Conservation (phyloP, 257 asterid genomes). For the Linaria vulgaris region DNA sequence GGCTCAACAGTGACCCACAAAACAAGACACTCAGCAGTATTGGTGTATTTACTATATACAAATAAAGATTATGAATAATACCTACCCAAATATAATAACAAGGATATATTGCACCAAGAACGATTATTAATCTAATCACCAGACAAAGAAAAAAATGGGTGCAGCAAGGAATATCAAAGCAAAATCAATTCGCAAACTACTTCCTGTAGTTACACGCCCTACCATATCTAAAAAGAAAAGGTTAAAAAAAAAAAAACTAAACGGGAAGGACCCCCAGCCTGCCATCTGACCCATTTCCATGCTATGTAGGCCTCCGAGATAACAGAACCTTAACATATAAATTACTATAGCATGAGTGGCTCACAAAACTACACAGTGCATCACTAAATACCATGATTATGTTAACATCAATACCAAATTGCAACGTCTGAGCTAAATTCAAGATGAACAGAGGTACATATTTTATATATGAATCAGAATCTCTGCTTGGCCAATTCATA, state of each 20-base stretch:
- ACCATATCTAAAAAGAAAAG: neutral
- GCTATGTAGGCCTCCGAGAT: neutral
- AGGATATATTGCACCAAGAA: neutral
- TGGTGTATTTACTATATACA: neutral
- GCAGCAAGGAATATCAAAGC: constrained; percentile 10
- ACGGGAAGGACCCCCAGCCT: too few species aligned
- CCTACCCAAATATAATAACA: neutral
- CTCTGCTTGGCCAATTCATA: neutral
- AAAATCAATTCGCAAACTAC: neutral
- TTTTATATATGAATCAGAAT: neutral
- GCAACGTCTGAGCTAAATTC: neutral
- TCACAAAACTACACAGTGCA: neutral
- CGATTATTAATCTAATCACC: neutral
- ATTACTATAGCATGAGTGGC: neutral
- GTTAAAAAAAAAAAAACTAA: too few species aligned
- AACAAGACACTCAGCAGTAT: neutral
- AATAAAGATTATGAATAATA: constrained; percentile 9
- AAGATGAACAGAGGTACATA: neutral
- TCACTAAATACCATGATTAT: neutral
- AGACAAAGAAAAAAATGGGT: neutral
- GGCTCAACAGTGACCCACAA: constrained; percentile 20
- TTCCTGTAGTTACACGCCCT: neutral
- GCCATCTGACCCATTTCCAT: constrained; percentile 1
- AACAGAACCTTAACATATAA: neutral
- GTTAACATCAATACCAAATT: constrained; percentile 9